Percentiles rank a stretch among this genome's conserved stretches.
Conservation (phyloP, 1,284 basidiomycete genomes). For the Heimioporus punctisporus region DNA sequence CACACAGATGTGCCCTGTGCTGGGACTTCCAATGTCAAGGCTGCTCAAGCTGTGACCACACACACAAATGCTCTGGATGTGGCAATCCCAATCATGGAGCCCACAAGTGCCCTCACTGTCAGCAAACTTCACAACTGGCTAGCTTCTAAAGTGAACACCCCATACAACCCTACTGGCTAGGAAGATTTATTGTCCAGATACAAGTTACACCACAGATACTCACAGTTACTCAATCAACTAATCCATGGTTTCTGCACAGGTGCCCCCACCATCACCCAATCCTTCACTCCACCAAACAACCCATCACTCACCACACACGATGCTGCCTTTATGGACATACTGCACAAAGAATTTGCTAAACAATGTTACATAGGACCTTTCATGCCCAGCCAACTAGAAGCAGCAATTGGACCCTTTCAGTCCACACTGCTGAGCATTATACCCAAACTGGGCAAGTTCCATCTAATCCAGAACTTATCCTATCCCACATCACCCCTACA, state of each 20-base stretch:
- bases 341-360: not conserved
- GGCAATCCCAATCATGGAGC: not conserved
- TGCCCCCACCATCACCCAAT: not conserved
- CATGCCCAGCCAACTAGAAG: fast-evolving
- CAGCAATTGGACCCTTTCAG: not conserved
- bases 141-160: not conserved
- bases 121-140: not conserved
- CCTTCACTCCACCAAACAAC: not conserved
- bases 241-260: not conserved
- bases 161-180: not conserved
- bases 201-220: not conserved
- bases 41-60: not conserved
- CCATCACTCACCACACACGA: not conserved
- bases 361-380: not conserved
- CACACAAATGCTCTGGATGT: not conserved
- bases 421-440: not conserved
- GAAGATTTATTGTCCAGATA: not conserved
- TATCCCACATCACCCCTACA: not conserved
- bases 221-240: not conserved
- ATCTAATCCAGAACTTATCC: not conserved
- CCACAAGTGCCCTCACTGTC: not conserved
- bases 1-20: too few relatives aligned
- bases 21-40: too few relatives aligned
- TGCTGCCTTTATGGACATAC: not conserved
- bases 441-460: not conserved